phyloP scores from a whole-genome alignment of 768 basidiomycete species.

The Hypholoma sublateritium region DNA sequence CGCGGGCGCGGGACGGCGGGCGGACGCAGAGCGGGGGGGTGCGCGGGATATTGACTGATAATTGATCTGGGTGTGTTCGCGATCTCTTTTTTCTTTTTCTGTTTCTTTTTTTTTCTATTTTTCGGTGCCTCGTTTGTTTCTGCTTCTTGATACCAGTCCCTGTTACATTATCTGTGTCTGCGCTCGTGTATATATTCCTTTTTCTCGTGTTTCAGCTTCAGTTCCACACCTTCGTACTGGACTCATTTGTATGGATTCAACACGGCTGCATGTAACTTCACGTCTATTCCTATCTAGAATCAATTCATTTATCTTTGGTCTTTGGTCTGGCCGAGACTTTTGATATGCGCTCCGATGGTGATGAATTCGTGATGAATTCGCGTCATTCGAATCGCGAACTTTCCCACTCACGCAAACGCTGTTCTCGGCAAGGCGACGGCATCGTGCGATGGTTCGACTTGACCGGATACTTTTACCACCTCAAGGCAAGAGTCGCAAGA shows the following conservation, averaged over 20 bases:
- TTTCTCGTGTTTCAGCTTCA: neutral
- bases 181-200: neutral
- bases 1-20: slow-evolving; percentile 76
- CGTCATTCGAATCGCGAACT: too few relatives aligned
- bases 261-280: neutral
- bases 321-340: neutral
- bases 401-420: too few relatives aligned
- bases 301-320: neutral
- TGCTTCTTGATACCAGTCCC: slow-evolving; percentile 2
- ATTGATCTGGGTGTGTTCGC: slow-evolving; percentile 10
- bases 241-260: neutral
- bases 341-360: too few relatives aligned
- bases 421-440: too few relatives aligned
- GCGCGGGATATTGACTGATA: slow-evolving; percentile 61
- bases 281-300: neutral
- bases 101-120: neutral
- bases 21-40: slow-evolving; percentile 88
- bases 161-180: neutral
- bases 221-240: neutral
- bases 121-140: neutral
- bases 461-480: too few relatives aligned
- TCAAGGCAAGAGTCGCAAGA: too few relatives aligned
- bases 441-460: too few relatives aligned
- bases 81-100: slow-evolving; percentile 1
- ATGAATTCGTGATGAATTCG: too few relatives aligned